phyloP scores from a whole-genome alignment of 163 green algal species.

The Chlamydomonas reinhardtii region DNA sequence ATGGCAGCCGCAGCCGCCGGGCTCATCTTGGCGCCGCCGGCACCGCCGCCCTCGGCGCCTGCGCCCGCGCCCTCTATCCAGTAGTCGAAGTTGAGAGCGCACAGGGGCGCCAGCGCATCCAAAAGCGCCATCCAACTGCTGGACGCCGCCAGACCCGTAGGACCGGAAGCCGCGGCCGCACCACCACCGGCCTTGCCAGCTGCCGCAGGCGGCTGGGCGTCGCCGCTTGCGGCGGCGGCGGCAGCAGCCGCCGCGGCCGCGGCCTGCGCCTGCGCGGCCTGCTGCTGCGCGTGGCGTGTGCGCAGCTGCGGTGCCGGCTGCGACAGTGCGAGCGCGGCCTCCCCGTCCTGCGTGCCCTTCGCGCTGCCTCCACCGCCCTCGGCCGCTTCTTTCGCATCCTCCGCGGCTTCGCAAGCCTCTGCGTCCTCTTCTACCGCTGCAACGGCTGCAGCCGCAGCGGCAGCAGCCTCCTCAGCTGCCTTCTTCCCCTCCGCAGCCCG shows the following conservation, averaged over 20 bases:
- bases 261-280: neutral
- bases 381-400: neutral
- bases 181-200: neutral
- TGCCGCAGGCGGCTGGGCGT: neutral
- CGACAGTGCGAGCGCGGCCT: neutral
- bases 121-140: slow-evolving; percentile 1
- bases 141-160: neutral
- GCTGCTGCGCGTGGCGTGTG: slow-evolving; percentile 11
- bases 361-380: neutral
- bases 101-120: slow-evolving; percentile 27
- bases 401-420: neutral
- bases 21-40: neutral
- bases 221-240: neutral
- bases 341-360: neutral
- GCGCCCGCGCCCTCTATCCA: slow-evolving; percentile 6
- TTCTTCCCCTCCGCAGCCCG: no score
- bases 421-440: neutral
- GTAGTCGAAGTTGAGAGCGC: slow-evolving; percentile 36
- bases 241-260: neutral
- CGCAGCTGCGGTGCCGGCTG: neutral
- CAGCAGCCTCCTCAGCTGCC: neutral
- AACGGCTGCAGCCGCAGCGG: neutral
- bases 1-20: slow-evolving; percentile 1
- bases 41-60: neutral
- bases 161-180: neutral